Conservation (phyloP, 352 stramenopile genomes). For the Elongisporangium prolatum region DNA sequence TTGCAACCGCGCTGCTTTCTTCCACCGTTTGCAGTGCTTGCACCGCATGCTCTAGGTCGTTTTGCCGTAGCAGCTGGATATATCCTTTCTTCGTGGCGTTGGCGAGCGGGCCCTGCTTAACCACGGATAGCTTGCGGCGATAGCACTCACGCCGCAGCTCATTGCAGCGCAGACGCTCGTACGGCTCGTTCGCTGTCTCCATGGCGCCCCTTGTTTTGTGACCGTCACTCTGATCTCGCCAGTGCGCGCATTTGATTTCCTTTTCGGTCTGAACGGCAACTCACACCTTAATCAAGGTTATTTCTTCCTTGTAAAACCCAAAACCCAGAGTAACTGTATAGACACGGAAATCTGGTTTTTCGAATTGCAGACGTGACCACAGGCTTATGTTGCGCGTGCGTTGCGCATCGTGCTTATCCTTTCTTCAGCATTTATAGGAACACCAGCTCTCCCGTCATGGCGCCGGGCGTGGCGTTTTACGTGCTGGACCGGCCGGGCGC, state of each 20-base stretch:
- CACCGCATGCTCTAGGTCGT: constrained; percentile 1
- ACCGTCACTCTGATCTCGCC: not conserved
- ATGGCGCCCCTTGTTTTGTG: not conserved
- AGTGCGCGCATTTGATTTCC: not conserved
- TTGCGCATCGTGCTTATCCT: not conserved
- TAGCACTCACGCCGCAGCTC: constrained; percentile 17
- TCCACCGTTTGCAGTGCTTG: not conserved
- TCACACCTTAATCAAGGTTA: not conserved
- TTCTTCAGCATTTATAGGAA: not conserved
- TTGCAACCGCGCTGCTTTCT: not conserved
- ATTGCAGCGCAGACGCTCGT: constrained; percentile 16
- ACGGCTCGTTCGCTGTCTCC: constrained; percentile 7
- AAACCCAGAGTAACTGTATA: not conserved
- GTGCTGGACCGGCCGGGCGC: not conserved
- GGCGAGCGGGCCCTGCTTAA: constrained; percentile 15
- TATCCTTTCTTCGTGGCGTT: constrained; percentile 22
- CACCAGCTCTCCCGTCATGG: not conserved
- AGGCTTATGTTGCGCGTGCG: not conserved
- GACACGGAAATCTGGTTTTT: not conserved
- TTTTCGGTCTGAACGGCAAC: not conserved
- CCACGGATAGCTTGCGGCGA: constrained; percentile 13
- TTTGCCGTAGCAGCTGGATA: constrained; percentile 11
- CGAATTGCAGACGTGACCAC: not conserved
- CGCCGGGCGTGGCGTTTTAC: constrained; percentile 1
- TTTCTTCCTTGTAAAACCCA: not conserved